A percentile compares a stretch with the other conserved stretches of the same genome.
Evolutionary conservation across 805 yeast genomes (phyloP).

Genomic region (Ogataea ramenticola): DNA sequence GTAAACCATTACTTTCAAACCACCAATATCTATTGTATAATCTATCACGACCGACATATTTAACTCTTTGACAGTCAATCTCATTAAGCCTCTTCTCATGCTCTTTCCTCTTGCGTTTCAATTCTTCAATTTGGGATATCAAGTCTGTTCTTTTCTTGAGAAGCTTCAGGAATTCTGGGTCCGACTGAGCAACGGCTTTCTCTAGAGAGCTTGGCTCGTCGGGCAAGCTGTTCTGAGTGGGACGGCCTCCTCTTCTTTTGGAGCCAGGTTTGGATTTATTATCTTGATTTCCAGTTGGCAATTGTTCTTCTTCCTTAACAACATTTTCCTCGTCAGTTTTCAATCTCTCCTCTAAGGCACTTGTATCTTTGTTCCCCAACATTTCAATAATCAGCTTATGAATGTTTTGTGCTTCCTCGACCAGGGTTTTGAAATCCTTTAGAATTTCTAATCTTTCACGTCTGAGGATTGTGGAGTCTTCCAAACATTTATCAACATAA

Average conservation of each 20-base stretch:
- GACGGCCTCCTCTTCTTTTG: conserved; percentile 20
- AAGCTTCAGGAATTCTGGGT: conserved; percentile 35
- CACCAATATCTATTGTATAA: conserved; percentile 89
- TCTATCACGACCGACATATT: conserved; percentile 74
- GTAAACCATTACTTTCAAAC: conserved; percentile 84
- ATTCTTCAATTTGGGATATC: conserved; percentile 34
- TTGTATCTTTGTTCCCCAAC: conserved; percentile 20
- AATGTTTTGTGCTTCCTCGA: conserved; percentile 43
- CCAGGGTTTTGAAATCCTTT: conserved; percentile 47
- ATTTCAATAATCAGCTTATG: conserved; percentile 33
- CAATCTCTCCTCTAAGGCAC: conserved; percentile 13
- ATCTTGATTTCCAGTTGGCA: conserved; percentile 10
- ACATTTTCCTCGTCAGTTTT: conserved; percentile 6
- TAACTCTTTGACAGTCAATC: conserved; percentile 70
- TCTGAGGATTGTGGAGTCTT: conserved; percentile 52
- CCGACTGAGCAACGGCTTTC: conserved; percentile 30
- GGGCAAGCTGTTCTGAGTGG: conserved; percentile 18
- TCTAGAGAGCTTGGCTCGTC: conserved; percentile 27
- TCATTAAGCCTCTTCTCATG: conserved; percentile 59
- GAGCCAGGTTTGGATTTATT: conserved; percentile 12
- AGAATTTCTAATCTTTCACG: conserved; percentile 60
- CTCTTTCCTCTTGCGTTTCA: conserved; percentile 40
- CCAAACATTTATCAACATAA: conserved; percentile 63
- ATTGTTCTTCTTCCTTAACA: conserved; percentile 16
- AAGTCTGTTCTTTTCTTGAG: conserved; percentile 38